Evolutionary conservation across 371 early-diverging fungal species (phyloP).

Genomic region (Apophysomyces variabilis): DNA sequence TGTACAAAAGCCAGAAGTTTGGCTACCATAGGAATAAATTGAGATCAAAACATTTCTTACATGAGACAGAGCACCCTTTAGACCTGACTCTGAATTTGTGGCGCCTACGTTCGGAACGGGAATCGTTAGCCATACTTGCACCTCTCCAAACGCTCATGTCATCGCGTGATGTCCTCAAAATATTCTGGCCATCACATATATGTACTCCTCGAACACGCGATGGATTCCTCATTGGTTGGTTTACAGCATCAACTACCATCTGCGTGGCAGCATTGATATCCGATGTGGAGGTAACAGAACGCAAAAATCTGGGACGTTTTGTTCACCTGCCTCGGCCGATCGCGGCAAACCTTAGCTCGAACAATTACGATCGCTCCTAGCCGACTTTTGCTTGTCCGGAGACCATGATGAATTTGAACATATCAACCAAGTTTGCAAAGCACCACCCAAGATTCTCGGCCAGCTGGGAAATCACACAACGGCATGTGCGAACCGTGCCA

Average conservation of each 20-base stretch:
- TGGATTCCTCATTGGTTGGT: slow-evolving; percentile 53
- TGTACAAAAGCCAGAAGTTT: too few species aligned
- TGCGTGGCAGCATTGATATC: slow-evolving; percentile 48
- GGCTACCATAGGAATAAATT: too few species aligned
- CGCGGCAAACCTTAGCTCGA: slow-evolving; percentile 22
- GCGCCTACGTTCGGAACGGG: too few species aligned
- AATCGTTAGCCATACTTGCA: too few species aligned
- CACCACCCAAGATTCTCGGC: slow-evolving; percentile 42
- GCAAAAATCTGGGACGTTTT: too few species aligned
- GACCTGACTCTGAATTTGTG: too few species aligned
- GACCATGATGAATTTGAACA: slow-evolving; percentile 35
- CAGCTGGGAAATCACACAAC: slow-evolving; percentile 13
- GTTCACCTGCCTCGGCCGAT: too few species aligned
- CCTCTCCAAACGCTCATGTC: slow-evolving; percentile 3
- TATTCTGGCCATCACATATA: slow-evolving; percentile 57
- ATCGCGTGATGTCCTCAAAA: slow-evolving; percentile 35
- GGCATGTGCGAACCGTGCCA: background rate
- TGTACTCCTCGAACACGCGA: slow-evolving; percentile 31
- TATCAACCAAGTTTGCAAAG: slow-evolving; percentile 42
- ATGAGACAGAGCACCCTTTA: too few species aligned
- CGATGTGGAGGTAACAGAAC: slow-evolving; percentile 23
- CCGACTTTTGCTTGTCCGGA: slow-evolving; percentile 35
- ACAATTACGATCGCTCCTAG: slow-evolving; percentile 27
- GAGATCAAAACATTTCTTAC: too few species aligned
- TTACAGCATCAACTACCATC: slow-evolving; percentile 26